Base-by-base conservation (phyloP, 129 eudicot genomes). In the Logfia minima region DNA sequence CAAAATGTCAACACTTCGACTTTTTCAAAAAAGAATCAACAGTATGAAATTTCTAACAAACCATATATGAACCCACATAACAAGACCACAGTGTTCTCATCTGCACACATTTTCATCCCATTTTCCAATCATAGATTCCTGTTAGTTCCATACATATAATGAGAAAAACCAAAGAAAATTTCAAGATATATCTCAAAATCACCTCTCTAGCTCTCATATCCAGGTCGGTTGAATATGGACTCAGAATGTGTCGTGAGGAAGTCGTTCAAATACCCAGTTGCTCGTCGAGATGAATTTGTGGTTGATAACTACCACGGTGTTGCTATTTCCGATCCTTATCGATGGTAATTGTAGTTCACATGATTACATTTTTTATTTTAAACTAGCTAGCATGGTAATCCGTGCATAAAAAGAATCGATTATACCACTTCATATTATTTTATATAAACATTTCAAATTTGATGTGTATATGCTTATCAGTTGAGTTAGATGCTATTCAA, bases 291-390 rank as follows among this genome's bases (percentile, higher is more conserved):
- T 48, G 94, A 87, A 2, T 79, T 89, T 13, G 89, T 89, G 37
- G 85, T 87, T 18, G 97, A 94, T 77, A 75, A 87, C 72, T 94
- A 91, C 79, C 97, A 89, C 73, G 97, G 97, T 66, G 88, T 86
- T 55, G 45, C 35, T 6, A 84, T 94, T 55, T 75, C 94, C 35
- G 99, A 94, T 68, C 96, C 99, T 19, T 94, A 94, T 61, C 83
- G 99, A 58, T 94, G 99, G 99, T 94, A 87, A 77, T 18, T 41
- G 26, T 0, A 32, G 17, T 56, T 24, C 22, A 59, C 6, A 16
- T 8, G 17, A 41, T 24, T 21, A 59, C 6, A 16, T 8, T 35
- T 4, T 23, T 4, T 60, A 10, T 75, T 21, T 67, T 0, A 37
- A 7, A 37, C 45, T 35, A 35, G 39, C 8, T 37, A 37, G 43